Evolutionary conservation across 2,329 filamentous ascomycete species (phyloP).

Genomic region (Neocucurbitaria cava): DNA sequence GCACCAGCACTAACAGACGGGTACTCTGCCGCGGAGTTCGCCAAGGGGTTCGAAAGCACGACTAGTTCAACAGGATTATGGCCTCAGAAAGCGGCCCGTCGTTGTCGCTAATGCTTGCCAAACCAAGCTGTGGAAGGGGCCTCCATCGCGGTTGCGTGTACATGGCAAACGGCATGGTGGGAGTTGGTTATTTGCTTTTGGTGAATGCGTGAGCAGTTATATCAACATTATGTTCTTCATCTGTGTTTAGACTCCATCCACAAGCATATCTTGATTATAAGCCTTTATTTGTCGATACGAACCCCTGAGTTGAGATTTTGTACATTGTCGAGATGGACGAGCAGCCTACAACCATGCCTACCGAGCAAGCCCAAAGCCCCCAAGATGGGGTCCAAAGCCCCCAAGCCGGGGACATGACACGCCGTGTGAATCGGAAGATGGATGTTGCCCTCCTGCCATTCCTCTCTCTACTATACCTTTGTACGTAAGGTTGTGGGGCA

Average conservation of each 20-base stretch:
- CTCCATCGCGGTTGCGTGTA: neutral
- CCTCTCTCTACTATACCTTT: conserved; percentile 27
- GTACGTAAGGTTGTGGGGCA: neutral
- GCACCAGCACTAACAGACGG: neutral
- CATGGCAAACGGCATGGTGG: neutral
- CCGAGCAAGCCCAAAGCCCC: neutral
- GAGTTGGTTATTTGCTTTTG: neutral
- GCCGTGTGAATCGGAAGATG: conserved; percentile 25
- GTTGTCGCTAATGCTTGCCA: neutral
- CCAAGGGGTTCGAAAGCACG: neutral
- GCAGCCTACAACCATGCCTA: neutral
- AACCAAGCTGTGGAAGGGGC: neutral
- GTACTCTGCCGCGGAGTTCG: neutral
- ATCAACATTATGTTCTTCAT: neutral
- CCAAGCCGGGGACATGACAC: conserved; percentile 8
- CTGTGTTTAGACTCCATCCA: neutral
- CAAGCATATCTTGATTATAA: neutral
- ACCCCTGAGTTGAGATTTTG: neutral
- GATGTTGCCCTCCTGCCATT: conserved; percentile 30
- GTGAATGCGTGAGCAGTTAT: neutral
- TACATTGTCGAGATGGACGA: neutral
- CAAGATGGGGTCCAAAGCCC: conserved; percentile 1
- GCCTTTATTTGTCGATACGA: neutral
- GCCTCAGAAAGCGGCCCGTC: neutral
- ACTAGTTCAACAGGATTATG: neutral